Evolutionary conservation across 495 filamentous ascomycete genomes (phyloP), one percentile per base, ranked within the genome.

Genomic region (Bathelium albidoporum): DNA sequence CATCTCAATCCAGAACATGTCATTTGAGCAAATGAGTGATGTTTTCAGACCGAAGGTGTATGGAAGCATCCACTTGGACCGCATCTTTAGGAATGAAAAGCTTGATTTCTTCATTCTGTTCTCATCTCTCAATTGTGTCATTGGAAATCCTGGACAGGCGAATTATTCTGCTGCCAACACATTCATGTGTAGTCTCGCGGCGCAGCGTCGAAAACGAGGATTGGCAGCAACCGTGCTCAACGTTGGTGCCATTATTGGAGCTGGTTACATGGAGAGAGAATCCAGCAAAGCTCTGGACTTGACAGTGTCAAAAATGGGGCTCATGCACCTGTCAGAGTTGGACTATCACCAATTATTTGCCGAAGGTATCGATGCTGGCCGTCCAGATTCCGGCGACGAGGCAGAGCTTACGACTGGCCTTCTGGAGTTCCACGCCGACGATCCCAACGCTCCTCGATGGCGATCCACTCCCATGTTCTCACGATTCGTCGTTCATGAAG

Each of bases 21-120:
- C 49, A 7, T 55, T 55, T 55, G 31, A 36, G n/a, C 24, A 5
- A 18, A 22, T 22, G 49, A 22, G 26, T 10, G 26, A 22, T 55
- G n/a, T 22, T 29, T 22, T 55, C n/a, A 5, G 36, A 52, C 60
- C 39, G n/a, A 62, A 62, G 43, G 60, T 62, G 29, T 16, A 22
- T 20, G 60, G 60, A 12, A 62, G 29, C 10, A 22, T 20, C 11
- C 41, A 62, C 26, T 36, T 62, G 7, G 29, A 62, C 60, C 32
- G 43, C 4, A 22, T 22, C 39, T 24, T 36, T 14, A 18, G 7
- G 20, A 3, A 26, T 7, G 28, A 18, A 10, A n/a, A 22, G 4
- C 61, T 63, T 5, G 61, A 63, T 45, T 63, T 63, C 45, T 63
- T 63, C 45, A 41, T 59, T 26, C 16, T 60, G 52, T 45, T 63